Conservation (phyloP, 129 eudicot genomes). For the Logfia minima region DNA sequence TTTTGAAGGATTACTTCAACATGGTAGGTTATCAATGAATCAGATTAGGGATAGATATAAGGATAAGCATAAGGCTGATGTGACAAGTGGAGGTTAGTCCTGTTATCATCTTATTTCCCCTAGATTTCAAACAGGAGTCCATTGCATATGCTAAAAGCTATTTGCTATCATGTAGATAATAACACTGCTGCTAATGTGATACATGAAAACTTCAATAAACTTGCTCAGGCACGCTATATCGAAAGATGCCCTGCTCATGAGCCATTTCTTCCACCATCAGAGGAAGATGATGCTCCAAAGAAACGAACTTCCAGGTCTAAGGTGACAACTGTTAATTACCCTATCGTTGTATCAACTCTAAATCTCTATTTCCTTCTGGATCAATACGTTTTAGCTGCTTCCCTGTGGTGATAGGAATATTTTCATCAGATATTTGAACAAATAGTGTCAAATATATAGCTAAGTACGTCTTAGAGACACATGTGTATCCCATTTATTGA, state of each 20-base stretch:
- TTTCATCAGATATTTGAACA: neutral
- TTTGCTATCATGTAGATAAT: conserved; percentile 37
- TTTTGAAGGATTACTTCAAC: conserved; percentile 79
- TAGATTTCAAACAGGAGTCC: neutral
- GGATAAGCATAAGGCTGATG: conserved; percentile 35
- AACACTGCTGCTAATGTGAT: conserved; percentile 36
- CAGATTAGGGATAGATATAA: conserved; percentile 65
- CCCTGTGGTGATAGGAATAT: neutral
- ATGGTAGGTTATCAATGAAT: conserved; percentile 81
- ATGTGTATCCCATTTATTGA: neutral
- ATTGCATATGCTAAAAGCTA: conserved; percentile 12
- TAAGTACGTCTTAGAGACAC: neutral
- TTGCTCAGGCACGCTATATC: conserved; percentile 58
- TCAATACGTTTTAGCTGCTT: neutral
- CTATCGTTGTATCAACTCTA: neutral
- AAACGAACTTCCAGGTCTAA: conserved; percentile 58
- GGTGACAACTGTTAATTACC: conserved; percentile 38
- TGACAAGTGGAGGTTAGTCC: conserved; percentile 40
- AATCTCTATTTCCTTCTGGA: neutral
- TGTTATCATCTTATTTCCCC: neutral
- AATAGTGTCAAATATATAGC: conserved; percentile 1
- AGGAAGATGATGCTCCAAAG: conserved; percentile 59
- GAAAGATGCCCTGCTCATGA: conserved; percentile 95
- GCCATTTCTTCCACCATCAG: conserved; percentile 65
- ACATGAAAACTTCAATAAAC: conserved; percentile 56